Evolutionary conservation across 441 rosid species (phyloP).

Genomic region (Metrosideros polymorpha): DNA sequence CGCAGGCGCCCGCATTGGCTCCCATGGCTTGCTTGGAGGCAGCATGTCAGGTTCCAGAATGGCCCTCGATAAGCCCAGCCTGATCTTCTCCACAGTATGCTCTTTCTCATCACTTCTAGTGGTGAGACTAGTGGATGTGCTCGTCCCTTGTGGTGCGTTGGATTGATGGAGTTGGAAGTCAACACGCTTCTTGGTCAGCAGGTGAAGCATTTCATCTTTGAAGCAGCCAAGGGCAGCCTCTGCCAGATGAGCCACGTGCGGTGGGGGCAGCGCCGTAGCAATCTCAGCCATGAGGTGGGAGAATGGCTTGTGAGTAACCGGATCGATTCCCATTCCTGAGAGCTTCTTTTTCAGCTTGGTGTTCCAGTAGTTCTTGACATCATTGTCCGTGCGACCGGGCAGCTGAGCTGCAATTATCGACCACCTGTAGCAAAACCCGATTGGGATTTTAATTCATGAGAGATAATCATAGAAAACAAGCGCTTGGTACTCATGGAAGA

Average conservation of each 20-base stretch:
- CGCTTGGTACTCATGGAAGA: neutral
- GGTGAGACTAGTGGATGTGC: slow-evolving; percentile 19
- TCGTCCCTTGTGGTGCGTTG: slow-evolving; percentile 21
- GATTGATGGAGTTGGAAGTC: slow-evolving; percentile 75
- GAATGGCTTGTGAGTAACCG: slow-evolving; percentile 95
- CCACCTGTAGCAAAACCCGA: slow-evolving; percentile 41
- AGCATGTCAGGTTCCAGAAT: slow-evolving; percentile 44
- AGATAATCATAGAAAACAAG: neutral
- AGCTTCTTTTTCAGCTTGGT: slow-evolving; percentile 92
- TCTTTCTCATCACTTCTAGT: slow-evolving; percentile 31
- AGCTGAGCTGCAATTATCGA: slow-evolving; percentile 89
- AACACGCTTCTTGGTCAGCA: slow-evolving; percentile 82
- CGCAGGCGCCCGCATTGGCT: slow-evolving; percentile 8
- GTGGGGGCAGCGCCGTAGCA: slow-evolving; percentile 83
- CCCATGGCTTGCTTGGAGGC: slow-evolving; percentile 41
- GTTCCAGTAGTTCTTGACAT: slow-evolving; percentile 93
- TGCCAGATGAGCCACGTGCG: slow-evolving; percentile 83
- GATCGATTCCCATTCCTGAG: slow-evolving; percentile 94
- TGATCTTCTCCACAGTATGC: slow-evolving; percentile 46
- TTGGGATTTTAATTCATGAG: neutral
- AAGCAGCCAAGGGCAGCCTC: slow-evolving; percentile 97
- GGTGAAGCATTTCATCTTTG: slow-evolving; percentile 97
- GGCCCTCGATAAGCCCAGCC: slow-evolving; percentile 50
- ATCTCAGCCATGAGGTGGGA: slow-evolving; percentile 98
- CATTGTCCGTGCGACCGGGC: slow-evolving; percentile 91